Evolutionary conservation across 2,329 filamentous ascomycete species (phyloP).

Genomic region (Polychaeton citri): DNA sequence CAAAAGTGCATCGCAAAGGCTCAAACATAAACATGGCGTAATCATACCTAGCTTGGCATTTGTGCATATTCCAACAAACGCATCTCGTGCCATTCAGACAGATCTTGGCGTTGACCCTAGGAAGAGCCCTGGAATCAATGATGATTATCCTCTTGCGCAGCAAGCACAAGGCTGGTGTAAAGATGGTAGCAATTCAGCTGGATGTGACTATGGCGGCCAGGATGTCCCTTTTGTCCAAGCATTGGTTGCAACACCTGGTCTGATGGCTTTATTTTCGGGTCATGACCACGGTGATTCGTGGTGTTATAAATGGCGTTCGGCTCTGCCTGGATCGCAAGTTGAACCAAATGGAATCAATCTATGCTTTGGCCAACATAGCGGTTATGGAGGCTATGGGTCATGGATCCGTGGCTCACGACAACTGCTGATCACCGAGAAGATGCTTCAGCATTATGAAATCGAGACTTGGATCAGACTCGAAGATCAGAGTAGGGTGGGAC

Average conservation of each 20-base stretch:
- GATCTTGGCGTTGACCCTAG: conserved; percentile 26
- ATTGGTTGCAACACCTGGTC: conserved; percentile 38
- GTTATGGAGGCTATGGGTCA: conserved; percentile 8
- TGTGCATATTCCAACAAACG: conserved; percentile 35
- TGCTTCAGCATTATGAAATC: background rate
- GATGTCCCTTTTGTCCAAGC: conserved; percentile 52
- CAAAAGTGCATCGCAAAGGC: conserved; percentile 11
- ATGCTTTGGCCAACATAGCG: conserved; percentile 17
- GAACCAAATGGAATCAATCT: conserved; percentile 10
- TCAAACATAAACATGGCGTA: conserved; percentile 6
- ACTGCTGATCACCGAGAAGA: conserved; percentile 4
- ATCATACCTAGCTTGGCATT: conserved; percentile 36
- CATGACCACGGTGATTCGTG: conserved; percentile 43
- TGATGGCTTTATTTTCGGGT: conserved; percentile 48
- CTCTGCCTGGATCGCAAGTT: conserved; percentile 6
- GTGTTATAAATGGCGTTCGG: conserved; percentile 7
- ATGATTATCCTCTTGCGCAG: conserved; percentile 25
- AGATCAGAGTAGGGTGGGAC: conserved; percentile 3
- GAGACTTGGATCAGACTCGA: conserved; percentile 9
- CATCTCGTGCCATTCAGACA: conserved; percentile 25
- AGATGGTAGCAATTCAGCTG: conserved; percentile 23
- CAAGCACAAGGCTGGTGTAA: conserved; percentile 28
- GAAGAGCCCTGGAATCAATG: conserved; percentile 35
- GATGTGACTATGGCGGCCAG: conserved; percentile 28
- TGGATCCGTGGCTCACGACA: conserved; percentile 8